Base-by-base conservation (phyloP, 805 yeast species). In the Saturnispora galanensis region DNA sequence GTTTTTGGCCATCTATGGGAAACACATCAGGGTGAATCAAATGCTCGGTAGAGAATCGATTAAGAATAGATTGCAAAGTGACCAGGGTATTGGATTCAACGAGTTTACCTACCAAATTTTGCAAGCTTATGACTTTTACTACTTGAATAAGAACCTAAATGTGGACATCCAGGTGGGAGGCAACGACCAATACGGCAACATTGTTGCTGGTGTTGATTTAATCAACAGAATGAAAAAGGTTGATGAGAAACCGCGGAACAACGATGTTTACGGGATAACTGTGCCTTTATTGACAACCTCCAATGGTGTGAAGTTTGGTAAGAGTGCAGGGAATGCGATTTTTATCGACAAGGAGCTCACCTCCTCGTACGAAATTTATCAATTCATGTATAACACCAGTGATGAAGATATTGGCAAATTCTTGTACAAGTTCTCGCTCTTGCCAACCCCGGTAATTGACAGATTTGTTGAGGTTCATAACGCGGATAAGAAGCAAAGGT, bases 141-240 rank as follows among this genome's bases (percentile, higher is more conserved):
- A 89, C 57, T 65, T 93, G 47, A 78, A 77, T 66, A 71, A 71
- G 33, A 59, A 73, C 12, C 63, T 75, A 32, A 62, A 68, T 3
- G 89, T 89, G 36, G 69, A 71, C 36, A 63, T 88, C 11, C 97
- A 93, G 65, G 79, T 84, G 31, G 98, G 98, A 18, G 98, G 98
- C 5, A 88, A 84, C 58, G 98, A 93, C 60, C 98, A 93, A 63
- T 93, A 96, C 88, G 98, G 98, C 1, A 93, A 93, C 56, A 93
- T 93, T 47, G 86, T 95, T 2, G 97, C 97, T 0, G 98, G 98
- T 0, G 75, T 85, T 34, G 98, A 93, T 56, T 69, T 93, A 47
- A 87, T 89, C 34, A 69, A 81, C 1, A 67, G 95, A 50, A 59
- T 84, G 44, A 50, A 47, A 21, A 55, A 50, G 36, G 55, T 58